phyloP scores from a whole-genome alignment of 2,329 filamentous ascomycete genomes.

The Talaromyces sp. region DNA sequence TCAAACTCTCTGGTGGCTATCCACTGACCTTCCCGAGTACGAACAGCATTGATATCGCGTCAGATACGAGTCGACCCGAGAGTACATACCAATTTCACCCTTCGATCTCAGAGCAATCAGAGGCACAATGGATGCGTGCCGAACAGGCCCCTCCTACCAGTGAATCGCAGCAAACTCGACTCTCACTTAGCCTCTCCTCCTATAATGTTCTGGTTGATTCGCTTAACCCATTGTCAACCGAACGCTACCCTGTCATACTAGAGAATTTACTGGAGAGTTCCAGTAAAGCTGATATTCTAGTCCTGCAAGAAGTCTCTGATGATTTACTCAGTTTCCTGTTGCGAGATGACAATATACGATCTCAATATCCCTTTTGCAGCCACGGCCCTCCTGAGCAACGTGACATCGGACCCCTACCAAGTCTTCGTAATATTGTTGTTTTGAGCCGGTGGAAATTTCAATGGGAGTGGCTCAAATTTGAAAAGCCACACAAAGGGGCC shows the following conservation, averaged over 20 bases:
- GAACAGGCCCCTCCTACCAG: neutral
- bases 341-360: conserved; percentile 40
- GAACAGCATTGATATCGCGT: neutral
- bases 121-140: neutral
- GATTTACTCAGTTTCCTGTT: conserved; percentile 57
- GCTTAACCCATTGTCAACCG: neutral
- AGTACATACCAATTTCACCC: neutral
- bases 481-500: conserved; percentile 55
- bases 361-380: conserved; percentile 52
- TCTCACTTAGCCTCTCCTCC: neutral
- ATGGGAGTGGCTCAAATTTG: conserved; percentile 53
- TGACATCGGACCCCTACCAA: conserved; percentile 53
- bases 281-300: conserved; percentile 35
- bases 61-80: neutral
- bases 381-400: conserved; percentile 52
- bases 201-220: neutral
- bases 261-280: conserved; percentile 29
- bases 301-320: conserved; percentile 61
- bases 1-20: neutral
- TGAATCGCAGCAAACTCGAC: neutral
- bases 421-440: conserved; percentile 57
- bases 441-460: conserved; percentile 53
- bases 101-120: neutral
- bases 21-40: neutral
- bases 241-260: neutral